Base-by-base conservation (phyloP, 2,329 filamentous ascomycete genomes). In the Cercospora zeae-maydis region DNA sequence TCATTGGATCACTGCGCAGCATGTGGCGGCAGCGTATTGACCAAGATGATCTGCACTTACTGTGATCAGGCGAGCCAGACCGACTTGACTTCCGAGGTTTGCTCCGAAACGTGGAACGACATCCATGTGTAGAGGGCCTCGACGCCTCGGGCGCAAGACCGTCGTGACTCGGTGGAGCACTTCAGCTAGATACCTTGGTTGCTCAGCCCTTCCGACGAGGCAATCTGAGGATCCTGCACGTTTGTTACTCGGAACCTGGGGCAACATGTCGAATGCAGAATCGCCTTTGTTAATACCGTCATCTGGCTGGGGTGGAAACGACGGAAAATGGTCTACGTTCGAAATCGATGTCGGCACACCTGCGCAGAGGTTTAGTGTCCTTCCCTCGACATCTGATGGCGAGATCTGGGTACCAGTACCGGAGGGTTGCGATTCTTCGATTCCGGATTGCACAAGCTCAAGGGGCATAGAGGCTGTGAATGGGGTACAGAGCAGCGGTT, bases 301-400 rank as follows among this genome's bases (percentile, higher is more conserved):
- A 27, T 51, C 30, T 4, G 31, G 24, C 56, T 63, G 63, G 63
- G 49, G 21, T n/a, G 61, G 63, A 1, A 63, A 66, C 34, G 63
- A 63, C 45, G 63, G 63, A 2, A 63, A 59, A 36, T 66, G 63
- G 63, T 66, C 61, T 31, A 63, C 61, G 4, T 66, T 61, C 37
- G 24, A 37, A n/a, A 34, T 66, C 8, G 37, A 47, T 11, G 49
- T 63, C 4, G 63, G 63, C 19, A 66, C 61, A 16, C 58, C 49
- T 30, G 39, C 61, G n/a, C 63, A 66, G 45, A 55, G 33, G 5
- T 65, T 65, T 19, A 10, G 53, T 9, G 56, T 65, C 7, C 56
- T 65, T 11, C 59, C 59, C 13, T 62, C 63, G 1, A 58, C 51
- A 27, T 36, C n/a, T 7, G 42, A 55, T n/a, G 36, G 24, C 21